Percentiles rank a stretch among this genome's conserved stretches.
Conservation (phyloP, 202 grass and related monocot genomes). For the Hordeum pubiflorum region DNA sequence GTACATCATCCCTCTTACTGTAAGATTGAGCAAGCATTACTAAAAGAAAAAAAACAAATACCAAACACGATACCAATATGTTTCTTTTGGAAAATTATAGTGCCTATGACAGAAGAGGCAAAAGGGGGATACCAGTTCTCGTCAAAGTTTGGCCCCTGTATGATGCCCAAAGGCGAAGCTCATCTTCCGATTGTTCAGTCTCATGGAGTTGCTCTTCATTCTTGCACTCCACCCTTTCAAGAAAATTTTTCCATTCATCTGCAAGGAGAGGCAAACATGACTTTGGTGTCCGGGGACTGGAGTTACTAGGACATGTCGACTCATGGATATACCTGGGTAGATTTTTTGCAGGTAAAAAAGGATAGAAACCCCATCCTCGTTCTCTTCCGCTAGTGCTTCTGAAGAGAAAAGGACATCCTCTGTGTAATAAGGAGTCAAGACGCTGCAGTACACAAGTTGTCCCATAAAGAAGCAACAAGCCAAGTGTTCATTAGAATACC, state of each 20-base stretch:
- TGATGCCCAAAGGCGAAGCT: conserved; percentile 91
- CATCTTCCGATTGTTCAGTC: conserved; percentile 60
- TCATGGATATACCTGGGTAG: conserved; percentile 61
- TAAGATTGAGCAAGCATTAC: conserved; percentile 17
- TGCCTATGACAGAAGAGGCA: conserved; percentile 1
- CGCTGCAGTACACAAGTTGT: conserved; percentile 42
- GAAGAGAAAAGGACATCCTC: conserved; percentile 88
- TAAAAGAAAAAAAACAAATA: conserved; percentile 7
- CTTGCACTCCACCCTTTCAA: conserved; percentile 57
- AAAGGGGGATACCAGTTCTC: conserved; percentile 59
- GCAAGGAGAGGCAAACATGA: conserved; percentile 15
- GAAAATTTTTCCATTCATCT: conserved; percentile 98
- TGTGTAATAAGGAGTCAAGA: conserved; percentile 88
- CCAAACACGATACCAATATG: neutral
- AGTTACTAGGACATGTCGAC: conserved; percentile 2
- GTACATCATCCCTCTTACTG: conserved; percentile 99
- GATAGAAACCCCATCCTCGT: conserved; percentile 96
- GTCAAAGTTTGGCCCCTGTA: conserved; percentile 93
- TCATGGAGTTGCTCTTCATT: conserved; percentile 66
- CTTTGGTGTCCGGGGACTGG: neutral
- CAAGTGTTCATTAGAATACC: neutral
- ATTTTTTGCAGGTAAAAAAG: conserved; percentile 99
- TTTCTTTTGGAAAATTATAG: conserved; percentile 1
- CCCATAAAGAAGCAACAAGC: conserved; percentile 17
- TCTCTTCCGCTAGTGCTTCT: conserved; percentile 51